A percentile compares a stretch with the other conserved stretches of the same genome.
phyloP scores from a whole-genome alignment of 345 rosid genomes.

The Tarenaya hassleriana region DNA sequence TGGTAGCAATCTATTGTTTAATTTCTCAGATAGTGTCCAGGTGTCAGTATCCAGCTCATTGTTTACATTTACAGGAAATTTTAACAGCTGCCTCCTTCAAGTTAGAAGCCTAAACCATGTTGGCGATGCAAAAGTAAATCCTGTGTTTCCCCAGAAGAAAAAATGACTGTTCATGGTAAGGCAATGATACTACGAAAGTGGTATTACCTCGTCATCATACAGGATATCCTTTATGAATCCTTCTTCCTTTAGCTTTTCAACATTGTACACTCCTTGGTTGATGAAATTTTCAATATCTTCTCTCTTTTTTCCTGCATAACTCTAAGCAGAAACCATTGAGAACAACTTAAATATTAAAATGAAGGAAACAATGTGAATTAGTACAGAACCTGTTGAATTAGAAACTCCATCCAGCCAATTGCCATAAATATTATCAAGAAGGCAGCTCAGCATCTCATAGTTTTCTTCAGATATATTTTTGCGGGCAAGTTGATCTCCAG shows the following conservation, averaged over 20 bases:
- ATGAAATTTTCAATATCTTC: constrained; percentile 80
- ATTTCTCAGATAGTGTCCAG: no score
- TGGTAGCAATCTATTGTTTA: no score
- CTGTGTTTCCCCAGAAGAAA: not conserved
- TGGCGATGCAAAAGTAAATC: no score
- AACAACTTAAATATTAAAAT: constrained; percentile 21
- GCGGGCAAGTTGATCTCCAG: constrained; percentile 84
- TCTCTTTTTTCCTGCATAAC: constrained; percentile 62
- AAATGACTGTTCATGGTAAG: constrained; percentile 6
- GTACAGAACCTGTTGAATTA: constrained; percentile 57
- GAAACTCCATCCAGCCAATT: constrained; percentile 88
- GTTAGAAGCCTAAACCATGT: no score
- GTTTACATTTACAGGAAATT: no score
- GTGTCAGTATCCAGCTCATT: no score
- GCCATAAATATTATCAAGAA: constrained; percentile 87
- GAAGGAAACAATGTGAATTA: constrained; percentile 17
- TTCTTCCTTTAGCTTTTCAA: constrained; percentile 80
- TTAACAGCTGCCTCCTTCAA: no score
- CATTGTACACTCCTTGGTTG: constrained; percentile 78
- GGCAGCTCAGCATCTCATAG: constrained; percentile 82
- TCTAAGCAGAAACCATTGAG: constrained; percentile 27
- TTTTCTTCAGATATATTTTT: constrained; percentile 86
- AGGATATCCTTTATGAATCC: constrained; percentile 69
- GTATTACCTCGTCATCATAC: constrained; percentile 85
- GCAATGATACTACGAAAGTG: not conserved